A percentile compares a stretch with the other conserved stretches of the same genome.
Evolutionary conservation across 163 green algal species (phyloP).

Genomic region (Chlorella variabilis): DNA sequence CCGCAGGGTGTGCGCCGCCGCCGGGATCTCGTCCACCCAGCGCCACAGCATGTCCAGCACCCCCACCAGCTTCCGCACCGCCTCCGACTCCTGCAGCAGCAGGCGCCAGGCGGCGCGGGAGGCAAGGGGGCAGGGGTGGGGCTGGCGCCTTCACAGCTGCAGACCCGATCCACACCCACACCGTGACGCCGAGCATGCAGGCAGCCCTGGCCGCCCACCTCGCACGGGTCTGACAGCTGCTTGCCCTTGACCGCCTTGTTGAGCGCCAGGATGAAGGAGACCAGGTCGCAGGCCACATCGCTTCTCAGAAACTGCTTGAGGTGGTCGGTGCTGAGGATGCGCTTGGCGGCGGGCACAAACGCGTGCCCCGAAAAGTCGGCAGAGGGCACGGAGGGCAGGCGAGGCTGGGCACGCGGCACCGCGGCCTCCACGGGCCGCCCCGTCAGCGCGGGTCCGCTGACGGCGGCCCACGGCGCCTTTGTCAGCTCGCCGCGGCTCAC

Average conservation of each 20-base stretch:
- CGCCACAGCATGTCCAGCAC: slow-evolving; percentile 63
- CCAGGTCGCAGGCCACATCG: slow-evolving; percentile 59
- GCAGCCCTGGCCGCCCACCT: too few species aligned
- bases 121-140: background rate
- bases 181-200: too few species aligned
- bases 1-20: slow-evolving; percentile 77
- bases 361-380: background rate
- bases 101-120: background rate
- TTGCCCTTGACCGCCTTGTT: slow-evolving; percentile 80
- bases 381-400: background rate
- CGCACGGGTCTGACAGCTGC: slow-evolving; percentile 63
- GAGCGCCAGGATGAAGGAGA: slow-evolving; percentile 88
- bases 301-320: slow-evolving; percentile 76
- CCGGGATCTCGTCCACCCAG: slow-evolving; percentile 88
- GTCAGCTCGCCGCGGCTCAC: slow-evolving; percentile 27
- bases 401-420: background rate
- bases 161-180: background rate
- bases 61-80: slow-evolving; percentile 55
- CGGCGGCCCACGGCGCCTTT: background rate
- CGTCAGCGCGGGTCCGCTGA: background rate
- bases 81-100: slow-evolving; percentile 52
- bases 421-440: background rate
- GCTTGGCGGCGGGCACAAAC: slow-evolving; percentile 59
- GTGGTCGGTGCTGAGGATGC: slow-evolving; percentile 60
- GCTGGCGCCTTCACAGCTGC: background rate